Evolutionary conservation across 2,329 filamentous ascomycete genomes (phyloP).

Genomic region (Monilinia aucupariae): DNA sequence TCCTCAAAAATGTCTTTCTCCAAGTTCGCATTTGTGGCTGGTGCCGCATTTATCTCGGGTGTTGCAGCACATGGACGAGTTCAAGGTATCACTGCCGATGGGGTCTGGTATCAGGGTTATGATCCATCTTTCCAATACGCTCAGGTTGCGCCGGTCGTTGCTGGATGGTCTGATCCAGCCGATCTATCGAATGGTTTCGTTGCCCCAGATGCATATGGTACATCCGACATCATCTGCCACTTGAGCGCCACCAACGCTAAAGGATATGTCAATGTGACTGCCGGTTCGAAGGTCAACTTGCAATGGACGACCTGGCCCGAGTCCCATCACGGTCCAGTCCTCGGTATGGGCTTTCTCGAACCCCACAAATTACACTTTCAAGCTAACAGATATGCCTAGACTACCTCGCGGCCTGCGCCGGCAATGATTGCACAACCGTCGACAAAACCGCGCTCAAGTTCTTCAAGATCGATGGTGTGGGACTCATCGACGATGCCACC

Average conservation of each 20-base stretch:
- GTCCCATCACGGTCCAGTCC: conserved; percentile 40
- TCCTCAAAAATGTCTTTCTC: conserved; percentile 16
- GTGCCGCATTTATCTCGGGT: conserved; percentile 11
- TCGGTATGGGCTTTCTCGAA: conserved; percentile 2
- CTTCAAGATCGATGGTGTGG: conserved; percentile 42
- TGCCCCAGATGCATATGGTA: conserved; percentile 41
- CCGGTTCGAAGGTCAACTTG: conserved; percentile 43
- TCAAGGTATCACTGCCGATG: conserved; percentile 5
- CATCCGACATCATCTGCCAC: conserved; percentile 47
- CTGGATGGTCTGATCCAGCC: conserved; percentile 49
- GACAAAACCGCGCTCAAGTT: conserved; percentile 39
- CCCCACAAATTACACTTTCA: neutral
- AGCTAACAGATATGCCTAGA: conserved; percentile 22
- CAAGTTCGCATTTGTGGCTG: conserved; percentile 11
- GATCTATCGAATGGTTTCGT: conserved; percentile 47
- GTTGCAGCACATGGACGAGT: conserved; percentile 14
- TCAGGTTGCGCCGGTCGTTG: conserved; percentile 37
- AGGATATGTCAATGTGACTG: conserved; percentile 40
- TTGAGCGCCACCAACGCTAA: conserved; percentile 40
- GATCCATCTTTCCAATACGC: conserved; percentile 12
- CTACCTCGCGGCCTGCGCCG: conserved; percentile 34
- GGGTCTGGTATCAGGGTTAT: conserved; percentile 16
- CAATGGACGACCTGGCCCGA: conserved; percentile 47
- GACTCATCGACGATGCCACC: conserved; percentile 34
- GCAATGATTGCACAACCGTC: conserved; percentile 38